These are phyloP conservation scores for Russula olivacea DNA, from an alignment of 768 basidiomycete species.

Conservation along the genomic window DNA sequence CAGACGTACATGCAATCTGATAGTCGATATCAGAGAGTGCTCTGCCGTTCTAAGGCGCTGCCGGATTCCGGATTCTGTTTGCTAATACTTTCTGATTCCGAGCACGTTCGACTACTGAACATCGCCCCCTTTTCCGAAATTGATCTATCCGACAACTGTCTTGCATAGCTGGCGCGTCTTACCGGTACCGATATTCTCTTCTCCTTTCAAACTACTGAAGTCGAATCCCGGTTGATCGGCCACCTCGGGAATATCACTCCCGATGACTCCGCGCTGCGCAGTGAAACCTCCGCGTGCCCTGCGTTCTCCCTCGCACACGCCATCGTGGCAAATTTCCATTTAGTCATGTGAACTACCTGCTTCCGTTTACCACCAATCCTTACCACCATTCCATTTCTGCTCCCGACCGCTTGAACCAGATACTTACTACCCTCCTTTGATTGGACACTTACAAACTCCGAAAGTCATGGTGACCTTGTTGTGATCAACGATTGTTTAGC, in stretches of 20 bases:
- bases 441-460: conserved; percentile 27
- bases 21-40: too few species aligned
- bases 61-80: too few species aligned
- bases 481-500: conserved; percentile 32
- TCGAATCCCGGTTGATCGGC: background rate
- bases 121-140: background rate
- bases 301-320: conserved; percentile 15
- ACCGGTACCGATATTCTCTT: too few species aligned
- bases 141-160: too few species aligned
- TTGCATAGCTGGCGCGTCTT: background rate
- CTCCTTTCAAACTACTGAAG: background rate
- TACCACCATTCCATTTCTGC: conserved; percentile 23
- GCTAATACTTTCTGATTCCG: too few species aligned
- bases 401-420: conserved; percentile 29
- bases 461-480: conserved; percentile 28
- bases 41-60: too few species aligned
- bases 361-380: conserved; percentile 17
- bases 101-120: background rate
- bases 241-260: background rate
- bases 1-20: too few species aligned
- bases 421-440: background rate
- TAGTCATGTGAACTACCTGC: conserved; percentile 16
- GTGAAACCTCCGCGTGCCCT: background rate
- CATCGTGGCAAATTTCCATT: background rate
- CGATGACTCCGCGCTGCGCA: background rate